A percentile compares a stretch with the other conserved stretches of the same genome.
Conservation (phyloP, 495 filamentous ascomycete species). For the Xylaria nigripes region DNA sequence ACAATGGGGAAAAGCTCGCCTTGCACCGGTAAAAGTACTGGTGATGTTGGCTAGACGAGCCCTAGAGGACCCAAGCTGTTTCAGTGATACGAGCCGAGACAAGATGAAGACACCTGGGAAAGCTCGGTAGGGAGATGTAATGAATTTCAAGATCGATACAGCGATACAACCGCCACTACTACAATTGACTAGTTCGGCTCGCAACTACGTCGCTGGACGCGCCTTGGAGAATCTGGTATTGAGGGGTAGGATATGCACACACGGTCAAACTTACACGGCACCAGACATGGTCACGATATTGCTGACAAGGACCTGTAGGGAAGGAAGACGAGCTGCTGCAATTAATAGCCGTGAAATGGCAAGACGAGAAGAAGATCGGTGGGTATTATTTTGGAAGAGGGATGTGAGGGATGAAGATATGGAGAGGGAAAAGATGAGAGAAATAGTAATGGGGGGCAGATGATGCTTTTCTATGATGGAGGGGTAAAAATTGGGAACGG, state of each 20-base stretch:
- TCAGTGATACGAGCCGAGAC: constrained; percentile 38
- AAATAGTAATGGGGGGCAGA: constrained; percentile 20
- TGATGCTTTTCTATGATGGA: constrained; percentile 18
- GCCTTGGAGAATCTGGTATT: neutral
- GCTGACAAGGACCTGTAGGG: constrained; percentile 11
- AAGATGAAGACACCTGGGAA: constrained; percentile 2
- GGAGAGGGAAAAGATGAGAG: constrained; percentile 12
- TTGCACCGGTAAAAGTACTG: constrained; percentile 51
- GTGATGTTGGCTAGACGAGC: constrained; percentile 77
- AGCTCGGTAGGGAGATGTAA: constrained; percentile 10
- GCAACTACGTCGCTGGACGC: neutral
- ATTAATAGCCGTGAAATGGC: neutral
- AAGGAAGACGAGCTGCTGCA: constrained; percentile 5
- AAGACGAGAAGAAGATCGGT: neutral
- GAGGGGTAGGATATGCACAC: constrained; percentile 20
- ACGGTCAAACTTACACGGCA: constrained; percentile 43
- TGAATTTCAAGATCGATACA: neutral
- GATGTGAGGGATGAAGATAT: constrained; percentile 14
- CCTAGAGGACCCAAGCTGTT: constrained; percentile 54
- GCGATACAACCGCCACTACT: neutral
- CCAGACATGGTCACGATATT: constrained; percentile 40
- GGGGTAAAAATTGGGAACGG: constrained; percentile 16
- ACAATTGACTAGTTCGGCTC: neutral
- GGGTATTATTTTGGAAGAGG: neutral
- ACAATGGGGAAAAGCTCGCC: constrained; percentile 31